These are phyloP conservation scores for Microbotryomycetes sp. DNA, from an alignment of 1,284 basidiomycete species.

Conservation along the genomic window DNA sequence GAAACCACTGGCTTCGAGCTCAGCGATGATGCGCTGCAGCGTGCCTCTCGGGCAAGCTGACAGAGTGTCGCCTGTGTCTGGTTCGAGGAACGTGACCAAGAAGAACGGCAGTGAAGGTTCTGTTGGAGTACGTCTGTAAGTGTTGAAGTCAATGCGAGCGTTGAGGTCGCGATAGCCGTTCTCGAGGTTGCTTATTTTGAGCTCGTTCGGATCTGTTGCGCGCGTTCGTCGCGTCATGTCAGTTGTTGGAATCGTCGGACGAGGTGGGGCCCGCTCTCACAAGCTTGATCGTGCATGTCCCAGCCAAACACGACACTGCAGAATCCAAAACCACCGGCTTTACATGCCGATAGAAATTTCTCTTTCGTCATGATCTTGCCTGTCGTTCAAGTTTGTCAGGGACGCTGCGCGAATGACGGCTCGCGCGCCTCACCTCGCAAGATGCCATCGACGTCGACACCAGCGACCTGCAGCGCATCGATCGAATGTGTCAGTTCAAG, in stretches of 20 bases:
- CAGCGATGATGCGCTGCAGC: slow-evolving; percentile 56
- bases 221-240: not conserved
- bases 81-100: slow-evolving; percentile 80
- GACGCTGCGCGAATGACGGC: slow-evolving; percentile 22
- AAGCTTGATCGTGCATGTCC: slow-evolving; percentile 77
- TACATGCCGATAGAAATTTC: slow-evolving; percentile 83
- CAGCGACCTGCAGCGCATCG: slow-evolving; percentile 23
- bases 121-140: slow-evolving; percentile 52
- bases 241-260: not conserved
- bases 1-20: slow-evolving; percentile 37
- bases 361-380: slow-evolving; percentile 55
- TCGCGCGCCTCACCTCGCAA: slow-evolving; percentile 86
- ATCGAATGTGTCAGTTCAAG: too few species aligned
- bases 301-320: slow-evolving; percentile 64
- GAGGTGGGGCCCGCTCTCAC: slow-evolving; percentile 6
- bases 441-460: slow-evolving; percentile 71
- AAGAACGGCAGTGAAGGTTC: slow-evolving; percentile 65
- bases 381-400: not conserved
- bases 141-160: slow-evolving; percentile 32
- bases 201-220: slow-evolving; percentile 58
- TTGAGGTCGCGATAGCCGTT: slow-evolving; percentile 89
- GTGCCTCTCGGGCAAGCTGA: slow-evolving; percentile 77
- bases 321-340: slow-evolving; percentile 80
- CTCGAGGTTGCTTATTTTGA: slow-evolving; percentile 77
- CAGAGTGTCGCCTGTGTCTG: slow-evolving; percentile 65